Evolutionary conservation across 2,329 filamentous ascomycete species (phyloP).

Genomic region (Pseudogymnoascus sp.): DNA sequence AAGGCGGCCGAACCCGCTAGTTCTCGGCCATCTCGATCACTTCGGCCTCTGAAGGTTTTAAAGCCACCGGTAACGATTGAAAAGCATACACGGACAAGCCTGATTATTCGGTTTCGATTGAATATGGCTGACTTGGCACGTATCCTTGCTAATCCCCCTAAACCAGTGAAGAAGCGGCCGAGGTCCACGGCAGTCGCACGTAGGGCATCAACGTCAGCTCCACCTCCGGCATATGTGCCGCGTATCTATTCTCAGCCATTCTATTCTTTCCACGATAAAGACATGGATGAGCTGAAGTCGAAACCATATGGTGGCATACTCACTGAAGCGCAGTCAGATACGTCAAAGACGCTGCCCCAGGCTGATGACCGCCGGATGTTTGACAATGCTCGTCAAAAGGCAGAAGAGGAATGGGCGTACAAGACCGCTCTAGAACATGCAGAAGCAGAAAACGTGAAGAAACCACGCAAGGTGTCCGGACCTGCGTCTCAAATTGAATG

Average conservation of each 20-base stretch:
- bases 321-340: conserved; percentile 83
- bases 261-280: conserved; percentile 82
- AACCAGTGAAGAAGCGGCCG: conserved; percentile 44
- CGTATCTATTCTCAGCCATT: conserved; percentile 65
- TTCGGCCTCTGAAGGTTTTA: conserved; percentile 41
- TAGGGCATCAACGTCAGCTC: conserved; percentile 27
- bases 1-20: conserved; percentile 19
- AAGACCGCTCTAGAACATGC: conserved; percentile 61
- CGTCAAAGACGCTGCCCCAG: conserved; percentile 76
- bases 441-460: conserved; percentile 55
- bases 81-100: conserved; percentile 25
- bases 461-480: conserved; percentile 68
- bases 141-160: conserved; percentile 52
- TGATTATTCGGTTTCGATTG: conserved; percentile 54
- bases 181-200: conserved; percentile 35
- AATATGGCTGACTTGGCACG: conserved; percentile 51
- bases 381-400: conserved; percentile 80
- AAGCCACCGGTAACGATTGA: conserved; percentile 34
- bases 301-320: conserved; percentile 96
- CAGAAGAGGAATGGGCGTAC: conserved; percentile 84
- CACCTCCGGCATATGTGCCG: conserved; percentile 27
- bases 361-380: conserved; percentile 78
- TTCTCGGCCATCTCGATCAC: conserved; percentile 48
- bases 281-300: conserved; percentile 79
- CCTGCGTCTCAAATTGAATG: conserved; percentile 96